phyloP scores from a whole-genome alignment of 2,329 filamentous ascomycete genomes.

The Ophiocordyceps unilateralis region DNA sequence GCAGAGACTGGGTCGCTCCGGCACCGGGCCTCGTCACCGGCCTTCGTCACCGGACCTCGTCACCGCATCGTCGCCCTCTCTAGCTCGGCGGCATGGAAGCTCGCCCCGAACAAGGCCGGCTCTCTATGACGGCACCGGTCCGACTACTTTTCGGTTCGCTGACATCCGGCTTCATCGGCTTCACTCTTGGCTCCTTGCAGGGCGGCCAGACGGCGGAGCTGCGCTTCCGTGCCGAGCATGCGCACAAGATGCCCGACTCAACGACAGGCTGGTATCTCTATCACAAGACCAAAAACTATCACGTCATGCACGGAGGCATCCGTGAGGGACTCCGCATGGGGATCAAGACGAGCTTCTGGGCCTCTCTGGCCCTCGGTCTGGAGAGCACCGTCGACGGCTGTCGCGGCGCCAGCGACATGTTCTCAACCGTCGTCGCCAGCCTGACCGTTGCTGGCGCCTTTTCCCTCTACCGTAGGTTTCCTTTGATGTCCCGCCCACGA shows the following conservation, averaged over 20 bases:
- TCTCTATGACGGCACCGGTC: slow-evolving; percentile 44
- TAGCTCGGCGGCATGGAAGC: not conserved
- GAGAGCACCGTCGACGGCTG: slow-evolving; percentile 62
- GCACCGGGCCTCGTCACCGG: not conserved
- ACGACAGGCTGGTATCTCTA: slow-evolving; percentile 94
- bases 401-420: slow-evolving; percentile 51
- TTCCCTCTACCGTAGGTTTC: slow-evolving; percentile 60
- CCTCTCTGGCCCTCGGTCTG: slow-evolving; percentile 57
- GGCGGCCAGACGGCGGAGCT: slow-evolving; percentile 60
- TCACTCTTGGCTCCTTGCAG: slow-evolving; percentile 52
- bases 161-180: slow-evolving; percentile 49
- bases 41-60: not conserved
- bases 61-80: not conserved
- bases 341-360: slow-evolving; percentile 52
- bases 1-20: not conserved
- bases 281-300: slow-evolving; percentile 95
- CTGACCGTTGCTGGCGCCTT: slow-evolving; percentile 73
- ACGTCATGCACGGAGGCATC: slow-evolving; percentile 59
- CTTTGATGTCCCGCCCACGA: not conserved
- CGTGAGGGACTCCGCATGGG: slow-evolving; percentile 67
- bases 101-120: slow-evolving; percentile 22
- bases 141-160: slow-evolving; percentile 49
- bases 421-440: slow-evolving; percentile 69
- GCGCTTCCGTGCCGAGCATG: slow-evolving; percentile 88
- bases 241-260: slow-evolving; percentile 73